Evolutionary conservation across 1,139 yeast genomes (phyloP), one percentile per base, ranked within the genome.

Genomic region (Scheffersomyces insectosa): DNA sequence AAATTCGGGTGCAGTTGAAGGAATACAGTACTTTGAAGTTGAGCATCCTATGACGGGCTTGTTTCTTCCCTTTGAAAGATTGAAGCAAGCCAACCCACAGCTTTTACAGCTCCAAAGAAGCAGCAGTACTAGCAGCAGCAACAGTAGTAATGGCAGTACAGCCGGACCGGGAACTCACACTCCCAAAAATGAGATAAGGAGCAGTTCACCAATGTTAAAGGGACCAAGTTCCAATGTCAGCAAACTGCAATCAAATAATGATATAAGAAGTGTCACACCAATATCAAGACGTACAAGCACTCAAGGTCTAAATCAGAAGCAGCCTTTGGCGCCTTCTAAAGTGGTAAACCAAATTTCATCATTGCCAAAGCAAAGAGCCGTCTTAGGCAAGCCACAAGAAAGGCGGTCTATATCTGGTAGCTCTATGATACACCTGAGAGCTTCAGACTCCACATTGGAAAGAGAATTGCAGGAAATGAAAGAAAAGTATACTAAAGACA

Each of bases 61-160:
- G 30, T 90, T 90, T 56, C 70, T 89, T 37, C 85, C 91, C 2
- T 79, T 82, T 55, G 81, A 82, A 23, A 78, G 88, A 55, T 72
- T 88, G 25, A 70, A 73, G 39, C 55, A 62, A 12, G 69, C 63
- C 23, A 75, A 75, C 49, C 69, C 73, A 2, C 65, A 50, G 27
- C 40, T 51, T 11, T 40, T 37, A 5, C 36, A 27, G 20, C 15
- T 29, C 12, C 38, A 36, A 25, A 14, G 20, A 7, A 20, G 37
- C 8, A n/a, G 28, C 8, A 10, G 27, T 6, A 31, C n/a, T 14
- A 31, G 34, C 20, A 20, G 23, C 20, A 31, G 34, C 23, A 31
- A 14, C 13, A 14, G 23, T n/a, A 31, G 20, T 11, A 20, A 31
- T 10, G 8, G 12, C 1, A 20, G 23, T 6, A 14, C 11, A 1